Evolutionary conservation across 129 eudicot genomes (phyloP).

Genomic region (sunflower (Helianthus annuus)): HanXRQr2.0-SUNRISE NC_035437.2:7995730-7996229

Average conservation of each 20-base stretch:
- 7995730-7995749: not conserved
- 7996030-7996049: not conserved
- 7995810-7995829: not conserved
- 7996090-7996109: not conserved
- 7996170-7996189: not conserved
- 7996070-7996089: not conserved
- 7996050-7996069: conserved; percentile 7
- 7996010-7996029: too few relatives aligned
- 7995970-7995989: too few relatives aligned
- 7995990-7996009: too few relatives aligned
- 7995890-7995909: too few relatives aligned
- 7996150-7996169: not conserved
- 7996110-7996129: not conserved
- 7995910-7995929: too few relatives aligned
- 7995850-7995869: too few relatives aligned
- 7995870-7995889: too few relatives aligned
- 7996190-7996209: too few relatives aligned
- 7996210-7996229: too few relatives aligned
- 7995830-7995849: too few relatives aligned
- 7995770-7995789: not conserved
- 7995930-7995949: too few relatives aligned
- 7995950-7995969: too few relatives aligned
- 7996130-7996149: not conserved
- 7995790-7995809: not conserved
- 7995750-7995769: not conserved